Base-by-base conservation (phyloP, 495 filamentous ascomycete genomes). In the Ascodesmis nigricans region DNA sequence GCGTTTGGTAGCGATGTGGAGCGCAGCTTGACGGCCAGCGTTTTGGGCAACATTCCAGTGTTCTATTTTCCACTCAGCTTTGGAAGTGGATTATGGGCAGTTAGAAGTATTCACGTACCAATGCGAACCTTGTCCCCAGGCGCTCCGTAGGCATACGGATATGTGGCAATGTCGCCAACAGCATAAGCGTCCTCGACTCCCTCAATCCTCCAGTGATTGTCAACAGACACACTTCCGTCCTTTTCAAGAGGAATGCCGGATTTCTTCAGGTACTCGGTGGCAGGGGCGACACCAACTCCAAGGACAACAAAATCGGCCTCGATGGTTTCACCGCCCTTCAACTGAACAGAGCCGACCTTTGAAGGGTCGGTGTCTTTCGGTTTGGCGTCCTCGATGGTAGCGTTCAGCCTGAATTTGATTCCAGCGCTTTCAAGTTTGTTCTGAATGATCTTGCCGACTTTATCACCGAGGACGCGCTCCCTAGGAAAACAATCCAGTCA, bases 31-130 rank as follows among this genome's bases (percentile, higher is more conserved):
- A 11, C 84, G 74, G 3, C 87, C 87, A 3, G 75, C 58, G 43
- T 93, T 93, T 55, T 95, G 87, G 2, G 87, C 87, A 1, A 97
- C 87, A 53, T 93, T 82, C 84, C 83, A 97, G 53, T 97, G 87
- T 60, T 97, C 90, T 54, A 92, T 91, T 36, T 79, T 23, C 22
- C 32, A 4, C n/a, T n/a, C n/a, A n/a, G n/a, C n/a, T n/a, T n/a
- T n/a, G n/a, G n/a, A n/a, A n/a, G n/a, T 2, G 24, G 4, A 27
- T 27, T 27, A 27, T 4, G 10, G 14, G 24, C 10, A 3, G 1
- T 27, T 9, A 27, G 10, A 14, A 16, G 21, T 21, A 26, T 14
- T 21, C 8, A 37, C 20, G 10, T 38, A 31, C 39, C 39, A 9
- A 50, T 24, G 6, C 47, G 45, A 20, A 50, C 38, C n/a, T 33